Evolutionary conservation across 768 basidiomycete species (phyloP), one percentile per base, ranked within the genome.

Genomic region (Hericium rajendrae): DNA sequence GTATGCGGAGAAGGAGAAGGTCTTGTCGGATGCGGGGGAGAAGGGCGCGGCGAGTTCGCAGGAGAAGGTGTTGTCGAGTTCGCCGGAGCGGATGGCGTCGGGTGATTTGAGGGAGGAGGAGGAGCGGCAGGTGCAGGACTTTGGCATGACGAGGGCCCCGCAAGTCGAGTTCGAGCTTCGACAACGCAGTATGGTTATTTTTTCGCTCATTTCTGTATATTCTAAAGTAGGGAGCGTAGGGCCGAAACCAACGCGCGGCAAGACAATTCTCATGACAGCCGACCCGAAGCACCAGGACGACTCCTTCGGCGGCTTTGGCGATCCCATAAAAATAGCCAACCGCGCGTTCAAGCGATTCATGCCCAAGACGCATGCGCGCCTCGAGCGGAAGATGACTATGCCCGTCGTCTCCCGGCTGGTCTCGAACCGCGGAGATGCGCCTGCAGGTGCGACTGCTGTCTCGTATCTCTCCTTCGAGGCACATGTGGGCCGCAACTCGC

Each of bases 401-500:
- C 87, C 87, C 2, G 70, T 74, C 2, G 84, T 86, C n/a, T 78
- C 76, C 16, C 83, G 87, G 2, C 67, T 86, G 32, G 38, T 69
- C 15, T 57, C 59, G 53, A n/a, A n/a, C 8, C 62, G 22, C 57
- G 66, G 46, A 37, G 58, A 51, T 52, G 58, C 53, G 26, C 54
- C 38, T 5, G 32, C 18, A 3, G 56, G 56, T 13, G 49, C 54
- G 48, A 54, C 70, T 70, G 22, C 73, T 74, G n/a, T 69, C 68
- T 53, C 66, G 66, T 46, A 70, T 64, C 32, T 62, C 32, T 51
- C 22, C 71, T 72, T 57, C 43, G 28, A 26, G 1, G 57, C 56
- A 78, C 73, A 64, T 69, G 71, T 13, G 90, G 87, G 3, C 73
- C 86, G 1, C 93, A 97, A 68, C 83, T 97, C 55, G 77, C 84